Percentiles rank a stretch among this genome's conserved stretches.
Conservation (phyloP, 2,329 filamentous ascomycete species). For the Talaromyces albobiverticillius region DNA sequence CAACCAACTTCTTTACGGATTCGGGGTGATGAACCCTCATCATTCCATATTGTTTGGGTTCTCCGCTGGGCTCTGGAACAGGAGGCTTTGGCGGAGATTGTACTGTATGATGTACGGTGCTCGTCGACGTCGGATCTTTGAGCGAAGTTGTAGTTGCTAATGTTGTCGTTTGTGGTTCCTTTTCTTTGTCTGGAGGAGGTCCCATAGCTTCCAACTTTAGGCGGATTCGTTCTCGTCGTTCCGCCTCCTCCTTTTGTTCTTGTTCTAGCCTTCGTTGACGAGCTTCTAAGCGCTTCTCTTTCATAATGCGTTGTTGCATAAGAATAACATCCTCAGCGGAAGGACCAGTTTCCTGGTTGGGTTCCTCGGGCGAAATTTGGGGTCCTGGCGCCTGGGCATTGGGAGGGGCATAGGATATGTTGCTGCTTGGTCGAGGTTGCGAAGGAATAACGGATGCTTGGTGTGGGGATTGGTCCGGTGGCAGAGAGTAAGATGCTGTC, state of each 20-base stretch:
- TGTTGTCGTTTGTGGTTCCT: conserved; percentile 23
- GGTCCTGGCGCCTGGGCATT: conserved; percentile 19
- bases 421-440: conserved; percentile 26
- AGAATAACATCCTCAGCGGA: conserved; percentile 44
- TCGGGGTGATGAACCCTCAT: conserved; percentile 61
- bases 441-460: conserved; percentile 27
- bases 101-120: conserved; percentile 30
- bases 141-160: conserved; percentile 17
- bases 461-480: conserved; percentile 24
- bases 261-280: conserved; percentile 54
- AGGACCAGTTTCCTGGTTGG: conserved; percentile 5
- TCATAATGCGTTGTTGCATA: conserved; percentile 60
- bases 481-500: conserved; percentile 17
- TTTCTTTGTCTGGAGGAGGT: conserved; percentile 32
- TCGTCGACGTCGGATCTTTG: neutral
- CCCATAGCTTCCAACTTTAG: conserved; percentile 56
- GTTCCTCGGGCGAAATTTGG: conserved; percentile 18
- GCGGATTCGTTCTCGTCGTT: conserved; percentile 56
- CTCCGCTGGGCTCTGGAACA: conserved; percentile 55
- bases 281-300: conserved; percentile 56
- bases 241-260: conserved; percentile 56
- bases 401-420: conserved; percentile 27
- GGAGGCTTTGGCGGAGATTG: conserved; percentile 59
- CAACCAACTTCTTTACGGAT: conserved; percentile 46
- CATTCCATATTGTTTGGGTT: conserved; percentile 60